Evolutionary conservation across 768 basidiomycete species (phyloP).

Genomic region (Ramaria rubella): DNA sequence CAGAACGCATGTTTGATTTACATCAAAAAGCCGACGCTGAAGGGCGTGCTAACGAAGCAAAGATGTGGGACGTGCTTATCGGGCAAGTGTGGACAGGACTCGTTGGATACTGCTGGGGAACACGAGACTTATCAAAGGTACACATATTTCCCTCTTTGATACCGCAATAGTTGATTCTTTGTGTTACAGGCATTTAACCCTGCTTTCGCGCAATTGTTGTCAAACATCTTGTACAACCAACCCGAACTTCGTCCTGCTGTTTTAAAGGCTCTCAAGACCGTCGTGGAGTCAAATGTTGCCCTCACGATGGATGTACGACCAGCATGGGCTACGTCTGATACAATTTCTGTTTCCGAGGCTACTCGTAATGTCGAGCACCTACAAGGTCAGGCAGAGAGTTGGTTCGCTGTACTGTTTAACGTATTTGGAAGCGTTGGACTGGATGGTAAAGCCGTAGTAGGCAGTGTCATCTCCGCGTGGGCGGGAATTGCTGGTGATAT

Average conservation of each 20-base stretch:
- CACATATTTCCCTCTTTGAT: conserved; percentile 11
- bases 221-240: conserved; percentile 89
- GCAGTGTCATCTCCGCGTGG: conserved; percentile 88
- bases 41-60: conserved; percentile 74
- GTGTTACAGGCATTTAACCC: conserved; percentile 57
- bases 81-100: conserved; percentile 92
- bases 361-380: conserved; percentile 63
- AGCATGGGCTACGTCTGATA: conserved; percentile 17
- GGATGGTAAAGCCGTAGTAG: conserved; percentile 68
- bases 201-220: conserved; percentile 84
- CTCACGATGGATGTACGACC: conserved; percentile 31
- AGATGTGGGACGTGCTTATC: conserved; percentile 92
- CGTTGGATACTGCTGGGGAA: conserved; percentile 81
- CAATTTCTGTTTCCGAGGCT: conserved; percentile 54
- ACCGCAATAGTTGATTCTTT: not conserved
- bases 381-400: conserved; percentile 76
- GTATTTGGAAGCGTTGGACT: conserved; percentile 84
- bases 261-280: conserved; percentile 68
- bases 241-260: conserved; percentile 76
- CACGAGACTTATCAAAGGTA: conserved; percentile 69
- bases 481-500: conserved; percentile 66
- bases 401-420: conserved; percentile 94
- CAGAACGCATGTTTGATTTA: conserved; percentile 86
- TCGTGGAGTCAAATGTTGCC: conserved; percentile 74
- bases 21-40: conserved; percentile 75